Percentiles rank a stretch among this genome's conserved stretches.
Conservation (phyloP, 441 rosid species). For the Sinapis alba region DNA sequence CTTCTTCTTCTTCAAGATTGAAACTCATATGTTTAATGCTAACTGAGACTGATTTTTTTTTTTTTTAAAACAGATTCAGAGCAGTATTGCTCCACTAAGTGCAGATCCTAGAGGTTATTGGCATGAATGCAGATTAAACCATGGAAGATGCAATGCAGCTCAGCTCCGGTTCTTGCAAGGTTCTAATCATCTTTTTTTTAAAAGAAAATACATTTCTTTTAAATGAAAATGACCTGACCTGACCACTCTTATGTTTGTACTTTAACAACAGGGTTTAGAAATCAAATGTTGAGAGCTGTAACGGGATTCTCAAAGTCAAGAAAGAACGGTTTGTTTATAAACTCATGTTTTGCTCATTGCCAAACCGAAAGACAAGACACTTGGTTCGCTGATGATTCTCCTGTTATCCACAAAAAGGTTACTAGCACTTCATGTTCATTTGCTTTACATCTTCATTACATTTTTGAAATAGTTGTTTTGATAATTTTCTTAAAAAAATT, state of each 20-base stretch:
- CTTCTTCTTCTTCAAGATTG: not conserved
- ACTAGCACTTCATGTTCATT: not conserved
- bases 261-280: constrained; percentile 74
- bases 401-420: constrained; percentile 70
- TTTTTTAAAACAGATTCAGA: constrained; percentile 52
- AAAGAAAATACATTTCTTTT: not conserved
- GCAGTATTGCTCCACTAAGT: constrained; percentile 83
- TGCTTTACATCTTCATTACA: not conserved
- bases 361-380: constrained; percentile 94
- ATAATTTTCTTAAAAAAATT: not conserved
- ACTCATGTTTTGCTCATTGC: constrained; percentile 94
- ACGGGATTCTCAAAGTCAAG: constrained; percentile 60
- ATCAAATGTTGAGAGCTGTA: constrained; percentile 65
- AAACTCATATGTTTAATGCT: not conserved
- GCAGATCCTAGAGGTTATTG: constrained; percentile 94
- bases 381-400: constrained; percentile 87
- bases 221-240: not conserved
- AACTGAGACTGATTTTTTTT: constrained; percentile 1
- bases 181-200: constrained; percentile 8
- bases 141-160: constrained; percentile 60
- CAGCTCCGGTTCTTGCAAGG: constrained; percentile 84
- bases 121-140: constrained; percentile 77
- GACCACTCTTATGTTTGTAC: not conserved
- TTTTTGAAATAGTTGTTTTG: not conserved
- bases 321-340: constrained; percentile 78